Evolutionary conservation across 108 stramenopile species (phyloP).

Genomic region (Conticribra guillardii): DNA sequence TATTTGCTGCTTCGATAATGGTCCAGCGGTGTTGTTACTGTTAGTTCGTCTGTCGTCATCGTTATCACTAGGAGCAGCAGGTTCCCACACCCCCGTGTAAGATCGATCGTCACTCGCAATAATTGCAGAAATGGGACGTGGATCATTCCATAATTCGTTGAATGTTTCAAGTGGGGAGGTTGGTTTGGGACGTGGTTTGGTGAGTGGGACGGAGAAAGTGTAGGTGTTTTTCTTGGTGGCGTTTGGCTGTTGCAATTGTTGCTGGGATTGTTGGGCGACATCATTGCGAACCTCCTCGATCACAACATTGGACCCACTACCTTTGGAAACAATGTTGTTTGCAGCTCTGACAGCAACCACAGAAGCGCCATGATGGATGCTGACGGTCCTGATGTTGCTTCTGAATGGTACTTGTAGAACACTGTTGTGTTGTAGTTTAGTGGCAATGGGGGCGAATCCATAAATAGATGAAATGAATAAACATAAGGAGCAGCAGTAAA

Average conservation of each 20-base stretch:
- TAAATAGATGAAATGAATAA: too few relatives aligned
- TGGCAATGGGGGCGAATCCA: too few relatives aligned
- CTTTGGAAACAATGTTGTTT: too few relatives aligned
- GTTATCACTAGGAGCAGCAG: conserved; percentile 2
- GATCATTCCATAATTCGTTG: conserved; percentile 62
- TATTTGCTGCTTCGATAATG: conserved; percentile 8
- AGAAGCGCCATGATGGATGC: too few relatives aligned
- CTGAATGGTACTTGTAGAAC: too few relatives aligned
- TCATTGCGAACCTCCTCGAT: too few relatives aligned
- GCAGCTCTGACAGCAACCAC: too few relatives aligned
- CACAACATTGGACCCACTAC: too few relatives aligned
- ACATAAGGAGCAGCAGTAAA: too few relatives aligned
- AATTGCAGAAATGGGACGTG: conserved; percentile 45
- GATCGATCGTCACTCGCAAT: conserved; percentile 23
- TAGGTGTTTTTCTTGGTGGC: conserved; percentile 6
- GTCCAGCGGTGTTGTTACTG: not conserved
- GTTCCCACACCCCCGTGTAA: conserved; percentile 13
- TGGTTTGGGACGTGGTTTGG: conserved; percentile 51
- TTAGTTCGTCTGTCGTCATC: not conserved
- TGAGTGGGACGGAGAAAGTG: conserved; percentile 53
- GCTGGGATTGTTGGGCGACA: not conserved
- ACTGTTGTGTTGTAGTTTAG: too few relatives aligned
- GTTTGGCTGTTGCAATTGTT: not conserved
- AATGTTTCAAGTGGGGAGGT: conserved; percentile 32
- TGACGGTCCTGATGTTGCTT: too few relatives aligned